These are phyloP conservation scores for Diaporthe citri DNA, from an alignment of 2,329 filamentous ascomycete species.

Conservation along the genomic window DNA sequence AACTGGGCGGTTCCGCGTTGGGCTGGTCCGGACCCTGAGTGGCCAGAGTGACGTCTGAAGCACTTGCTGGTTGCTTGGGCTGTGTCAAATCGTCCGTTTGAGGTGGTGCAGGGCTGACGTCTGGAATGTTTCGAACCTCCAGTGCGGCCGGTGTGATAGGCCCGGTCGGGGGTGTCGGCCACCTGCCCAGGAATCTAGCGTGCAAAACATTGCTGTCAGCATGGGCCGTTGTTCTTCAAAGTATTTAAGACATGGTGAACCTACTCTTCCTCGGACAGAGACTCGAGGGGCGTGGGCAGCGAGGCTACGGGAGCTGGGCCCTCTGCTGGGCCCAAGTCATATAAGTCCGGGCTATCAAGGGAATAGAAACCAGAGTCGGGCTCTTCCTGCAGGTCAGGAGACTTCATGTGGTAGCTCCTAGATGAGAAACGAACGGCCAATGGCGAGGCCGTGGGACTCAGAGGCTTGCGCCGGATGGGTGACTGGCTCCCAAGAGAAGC, in stretches of 20 bases:
- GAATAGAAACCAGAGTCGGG: conserved; percentile 68
- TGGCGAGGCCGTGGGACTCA: conserved; percentile 68
- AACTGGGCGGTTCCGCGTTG: conserved; percentile 43
- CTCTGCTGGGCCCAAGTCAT: conserved; percentile 62
- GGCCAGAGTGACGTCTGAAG: conserved; percentile 57
- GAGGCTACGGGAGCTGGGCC: conserved; percentile 38
- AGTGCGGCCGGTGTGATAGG: conserved; percentile 43
- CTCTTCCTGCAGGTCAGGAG: conserved; percentile 55
- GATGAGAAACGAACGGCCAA: conserved; percentile 63
- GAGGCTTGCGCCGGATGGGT: conserved; percentile 70
- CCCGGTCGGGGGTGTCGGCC: conserved; percentile 40
- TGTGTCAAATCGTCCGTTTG: conserved; percentile 56
- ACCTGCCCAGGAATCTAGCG: conserved; percentile 39
- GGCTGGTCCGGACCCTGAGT: conserved; percentile 45
- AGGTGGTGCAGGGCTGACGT: conserved; percentile 57
- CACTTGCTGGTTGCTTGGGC: conserved; percentile 54
- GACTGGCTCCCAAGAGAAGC: conserved; percentile 44
- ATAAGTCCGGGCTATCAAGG: conserved; percentile 72
- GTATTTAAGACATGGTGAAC: conserved; percentile 25
- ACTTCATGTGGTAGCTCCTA: conserved; percentile 52
- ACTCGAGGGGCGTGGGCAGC: conserved; percentile 34
- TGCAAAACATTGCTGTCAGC: conserved; percentile 42
- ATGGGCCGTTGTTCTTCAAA: conserved; percentile 39
- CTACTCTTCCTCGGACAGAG: conserved; percentile 38
- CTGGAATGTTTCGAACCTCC: conserved; percentile 54